Percentiles rank a stretch among this genome's conserved stretches.
Evolutionary conservation across 345 rosid genomes (phyloP).

Genomic region (Durio zibethinus): DNA sequence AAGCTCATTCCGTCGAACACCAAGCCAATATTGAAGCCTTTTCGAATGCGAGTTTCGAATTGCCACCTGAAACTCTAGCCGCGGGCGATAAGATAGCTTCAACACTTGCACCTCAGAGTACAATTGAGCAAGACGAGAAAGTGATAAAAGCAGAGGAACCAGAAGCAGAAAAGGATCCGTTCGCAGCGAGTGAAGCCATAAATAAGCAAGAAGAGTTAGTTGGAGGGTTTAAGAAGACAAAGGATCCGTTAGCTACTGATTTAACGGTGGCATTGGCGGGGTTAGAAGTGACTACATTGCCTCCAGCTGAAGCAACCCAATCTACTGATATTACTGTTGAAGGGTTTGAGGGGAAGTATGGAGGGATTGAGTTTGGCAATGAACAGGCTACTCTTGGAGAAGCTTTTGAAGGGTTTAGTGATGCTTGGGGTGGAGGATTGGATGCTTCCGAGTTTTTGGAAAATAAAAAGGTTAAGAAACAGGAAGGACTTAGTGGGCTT

Average conservation of each 20-base stretch:
- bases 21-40: slow-evolving; percentile 60
- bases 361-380: slow-evolving; percentile 87
- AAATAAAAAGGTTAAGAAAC: slow-evolving; percentile 60
- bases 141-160: slow-evolving; percentile 50
- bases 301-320: slow-evolving; percentile 96
- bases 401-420: slow-evolving; percentile 80
- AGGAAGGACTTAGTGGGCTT: slow-evolving; percentile 92
- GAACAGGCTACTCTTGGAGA: slow-evolving; percentile 92
- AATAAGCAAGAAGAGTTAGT: slow-evolving; percentile 75
- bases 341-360: slow-evolving; percentile 96
- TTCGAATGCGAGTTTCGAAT: slow-evolving; percentile 56
- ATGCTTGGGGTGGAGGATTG: slow-evolving; percentile 98
- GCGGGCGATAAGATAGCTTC: slow-evolving; percentile 79
- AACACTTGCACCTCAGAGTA: slow-evolving; percentile 52
- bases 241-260: slow-evolving; percentile 64
- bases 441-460: slow-evolving; percentile 95
- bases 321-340: slow-evolving; percentile 87
- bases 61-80: slow-evolving; percentile 75
- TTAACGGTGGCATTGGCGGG: slow-evolving; percentile 83
- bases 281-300: slow-evolving; percentile 84
- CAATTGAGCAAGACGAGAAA: slow-evolving; percentile 43
- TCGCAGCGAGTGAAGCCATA: slow-evolving; percentile 73
- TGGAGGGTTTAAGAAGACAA: slow-evolving; percentile 85
- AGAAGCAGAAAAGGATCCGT: slow-evolving; percentile 70
- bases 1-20: slow-evolving; percentile 65